Evolutionary conservation across 148 eudicot genomes (phyloP), one percentile per base, ranked within the genome.

Genomic region (Rhododendron ovatum): DNA sequence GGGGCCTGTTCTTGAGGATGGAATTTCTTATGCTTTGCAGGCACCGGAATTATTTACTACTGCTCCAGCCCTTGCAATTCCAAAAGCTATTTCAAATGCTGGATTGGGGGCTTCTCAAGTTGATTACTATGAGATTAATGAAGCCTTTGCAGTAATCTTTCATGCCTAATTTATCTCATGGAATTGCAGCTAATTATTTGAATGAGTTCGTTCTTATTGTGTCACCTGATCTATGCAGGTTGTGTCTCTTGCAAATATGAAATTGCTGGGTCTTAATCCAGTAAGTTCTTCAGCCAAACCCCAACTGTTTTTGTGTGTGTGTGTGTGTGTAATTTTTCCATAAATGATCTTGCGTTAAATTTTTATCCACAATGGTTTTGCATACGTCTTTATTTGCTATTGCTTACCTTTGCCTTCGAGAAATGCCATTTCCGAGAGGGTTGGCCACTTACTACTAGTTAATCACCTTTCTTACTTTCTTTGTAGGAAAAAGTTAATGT

Each of bases 81-180:
- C 99, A 45, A 97, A 97, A 92, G 99, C 99, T 86, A 93, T 97
- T 86, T 87, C 95, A 88, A 92, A 91, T 91, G 96, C 98, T 87
- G 96, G 96, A 45, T 87, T 97, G 86, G 93, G 93, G 83, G 95
- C 96, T 83, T 93, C 98, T 48, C 91, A 97, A 87, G 91, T 97
- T 82, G 98, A 97, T 87, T 97, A 89, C 86, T 97, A 97, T 78
- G 99, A 97, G 88, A 93, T 97, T 84, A 97, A 97, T 79, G 99
- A 97, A 93, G 99, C 99, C 80, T 97, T 97, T 84, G 89, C 99
- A 63, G 99, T 95, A 95, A 89, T 91, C 84, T 86, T 83, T 83
- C 82, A 11, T 84, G 20, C 35, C 48, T n/a, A 76, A 79, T 35
- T 67, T 5, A 77, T 24, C 35, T 61, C 65, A 13, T 51, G 73